phyloP scores from a whole-genome alignment of 495 filamentous ascomycete genomes.

The Podospora didyma region DNA sequence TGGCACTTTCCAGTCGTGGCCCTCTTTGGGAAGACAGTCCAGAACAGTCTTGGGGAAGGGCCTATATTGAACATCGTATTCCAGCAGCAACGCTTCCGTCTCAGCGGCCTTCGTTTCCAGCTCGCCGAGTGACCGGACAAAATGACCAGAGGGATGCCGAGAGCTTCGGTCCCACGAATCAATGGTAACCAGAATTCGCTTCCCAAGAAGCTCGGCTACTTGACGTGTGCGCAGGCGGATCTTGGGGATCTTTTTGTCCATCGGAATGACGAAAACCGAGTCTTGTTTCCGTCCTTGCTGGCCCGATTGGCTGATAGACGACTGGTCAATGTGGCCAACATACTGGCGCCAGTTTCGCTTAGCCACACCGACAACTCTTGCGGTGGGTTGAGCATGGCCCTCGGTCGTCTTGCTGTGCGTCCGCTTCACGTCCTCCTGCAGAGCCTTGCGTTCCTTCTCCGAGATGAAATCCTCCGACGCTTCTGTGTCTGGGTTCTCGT shows the following conservation, averaged over 20 bases:
- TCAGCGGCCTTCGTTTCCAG: constrained; percentile 93
- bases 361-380: constrained; percentile 84
- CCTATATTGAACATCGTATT: constrained; percentile 96
- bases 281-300: constrained; percentile 79
- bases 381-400: constrained; percentile 82
- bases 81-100: constrained; percentile 88
- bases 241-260: constrained; percentile 97
- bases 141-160: constrained; percentile 87
- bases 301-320: constrained; percentile 66
- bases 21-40: constrained; percentile 86
- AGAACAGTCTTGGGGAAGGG: constrained; percentile 94
- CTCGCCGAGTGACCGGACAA: constrained; percentile 88
- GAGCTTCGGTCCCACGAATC: constrained; percentile 94
- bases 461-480: constrained; percentile 70
- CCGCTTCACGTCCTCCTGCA: constrained; percentile 87
- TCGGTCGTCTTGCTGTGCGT: constrained; percentile 75
- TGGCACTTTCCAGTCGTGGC: constrained; percentile 92
- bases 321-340: constrained; percentile 88
- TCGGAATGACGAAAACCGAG: constrained; percentile 88
- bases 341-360: constrained; percentile 98
- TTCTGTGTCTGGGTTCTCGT: constrained; percentile 86
- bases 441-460: constrained; percentile 75
- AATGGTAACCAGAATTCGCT: constrained; percentile 91
- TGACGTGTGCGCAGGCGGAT: constrained; percentile 90
- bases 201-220: constrained; percentile 79